Evolutionary conservation across 2,329 filamentous ascomycete species (phyloP), one percentile per base, ranked within the genome.

Genomic region (Paracamarosporium sp.): DNA sequence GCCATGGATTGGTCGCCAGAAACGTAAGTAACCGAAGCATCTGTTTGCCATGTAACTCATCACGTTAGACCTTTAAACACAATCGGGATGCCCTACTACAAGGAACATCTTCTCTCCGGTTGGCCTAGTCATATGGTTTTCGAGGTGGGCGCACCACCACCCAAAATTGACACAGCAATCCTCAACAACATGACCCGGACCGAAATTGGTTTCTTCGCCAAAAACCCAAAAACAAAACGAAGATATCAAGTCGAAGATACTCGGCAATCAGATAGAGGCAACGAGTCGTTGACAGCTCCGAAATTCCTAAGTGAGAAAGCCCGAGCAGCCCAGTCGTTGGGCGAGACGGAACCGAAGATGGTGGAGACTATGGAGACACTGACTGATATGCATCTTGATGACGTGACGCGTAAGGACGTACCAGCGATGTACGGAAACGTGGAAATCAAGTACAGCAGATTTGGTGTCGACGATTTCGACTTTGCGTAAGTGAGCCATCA

Each of bases 381-480:
- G 57, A 85, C 86, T n/a, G 87, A 89, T 35, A 81, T 86, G 54
- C 88, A 90, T 53, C 81, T 94, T 3, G 89, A 91, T 60, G 83
- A 82, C 38, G 89, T 90, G 62, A 86, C 90, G 55, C 90, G 92
- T 62, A 87, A 90, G 38, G 93, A 97, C 55, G 90, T 95, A 4
- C 90, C 94, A 22, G 86, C 91, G 8, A 92, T 95, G 81, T 99
- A 99, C 76, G 89, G 91, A 63, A 93, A 93, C 68, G 91, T 97
- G 11, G 94, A 98, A 76, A 99, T 99, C 79, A 97, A 97, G 75
- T 99, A 98, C 81, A 97, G 94, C 82, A 96, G 93, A 73, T 99
- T 97, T 76, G 95, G 95, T 20, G 93, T 99, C n/a, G 94, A 98
- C 70, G 96, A 99, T 76, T 99, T 99, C 75, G 95, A 99, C 76